phyloP scores from a whole-genome alignment of 164 flowering plant species.

The Piper betle region DNA sequence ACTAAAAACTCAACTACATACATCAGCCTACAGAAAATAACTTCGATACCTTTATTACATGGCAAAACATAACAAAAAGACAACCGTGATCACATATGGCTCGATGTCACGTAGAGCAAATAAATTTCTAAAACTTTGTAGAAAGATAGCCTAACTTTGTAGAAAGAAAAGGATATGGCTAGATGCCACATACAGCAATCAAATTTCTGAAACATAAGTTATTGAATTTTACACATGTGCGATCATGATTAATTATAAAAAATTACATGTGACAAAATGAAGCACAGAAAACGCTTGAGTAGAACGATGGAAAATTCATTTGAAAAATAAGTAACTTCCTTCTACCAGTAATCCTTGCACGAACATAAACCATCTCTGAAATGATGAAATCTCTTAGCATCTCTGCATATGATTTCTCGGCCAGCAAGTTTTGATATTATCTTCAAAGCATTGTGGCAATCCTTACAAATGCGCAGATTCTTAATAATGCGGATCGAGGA shows the following conservation, averaged over 20 bases:
- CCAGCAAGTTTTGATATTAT: conserved; percentile 31
- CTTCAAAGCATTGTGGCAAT: conserved; percentile 44
- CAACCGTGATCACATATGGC: too few species aligned
- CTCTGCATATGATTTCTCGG: conserved; percentile 35
- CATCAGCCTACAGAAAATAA: too few species aligned
- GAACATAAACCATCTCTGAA: conserved; percentile 43
- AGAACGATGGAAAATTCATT: not conserved
- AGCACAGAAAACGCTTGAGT: not conserved
- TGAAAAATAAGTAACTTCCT: not conserved
- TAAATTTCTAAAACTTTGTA: not conserved
- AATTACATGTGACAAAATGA: not conserved
- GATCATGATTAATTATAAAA: not conserved
- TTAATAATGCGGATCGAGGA: conserved; percentile 40
- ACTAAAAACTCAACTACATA: too few species aligned
- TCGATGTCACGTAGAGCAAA: too few species aligned
- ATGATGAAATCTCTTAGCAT: conserved; percentile 48
- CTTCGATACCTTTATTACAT: too few species aligned
- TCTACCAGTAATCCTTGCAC: conserved; percentile 44
- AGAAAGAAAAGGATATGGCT: not conserved
- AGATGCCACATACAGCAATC: not conserved
- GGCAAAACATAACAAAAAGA: too few species aligned
- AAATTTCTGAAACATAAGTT: not conserved
- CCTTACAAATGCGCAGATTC: conserved; percentile 47
- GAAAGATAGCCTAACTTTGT: not conserved
- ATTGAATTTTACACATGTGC: not conserved